Evolutionary conservation across 1,284 basidiomycete genomes (phyloP), one percentile per base, ranked within the genome.

Genomic region (Cutaneotrichosporon curvatum): DNA sequence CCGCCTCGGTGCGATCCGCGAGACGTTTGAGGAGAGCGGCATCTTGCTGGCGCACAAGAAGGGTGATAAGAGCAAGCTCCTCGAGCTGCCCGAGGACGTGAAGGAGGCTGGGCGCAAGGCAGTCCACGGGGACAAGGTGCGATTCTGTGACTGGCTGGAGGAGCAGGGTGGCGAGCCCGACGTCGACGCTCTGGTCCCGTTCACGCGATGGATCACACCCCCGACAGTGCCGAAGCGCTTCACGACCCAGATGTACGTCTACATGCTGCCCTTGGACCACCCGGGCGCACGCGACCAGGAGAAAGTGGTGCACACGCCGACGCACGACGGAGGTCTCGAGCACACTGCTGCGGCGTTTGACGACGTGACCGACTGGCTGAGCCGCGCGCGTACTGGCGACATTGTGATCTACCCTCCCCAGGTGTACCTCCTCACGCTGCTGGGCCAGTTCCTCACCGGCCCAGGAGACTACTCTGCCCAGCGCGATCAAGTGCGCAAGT

Each of bases 171-270:
- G 45, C 16, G 38, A 39, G 30, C 38, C 52, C 1, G 52, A 54
- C 14, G 15, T 44, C 10, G 52, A 50, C 30, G 34, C 37, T 16
- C 37, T 54, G 15, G 28, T 54, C n/a, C 48, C 52, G 8, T 50
- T 54, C 31, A 54, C 52, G n/a, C 52, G 52, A 42, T 54, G 52
- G 52, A 47, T 54, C 14, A 54, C 52, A 18, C 52, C 52, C 0
- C 43, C 48, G 6, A 45, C 28, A 14, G 45, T 49, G 32, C 48
- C 52, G 11, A 54, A 50, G 23, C 52, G 52, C 35, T 54, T 50
- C 45, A 50, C 48, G 30, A 47, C 48, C 8, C 52, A 54, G 37
- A 54, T 54, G 52, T 54, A 54, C 48, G 48, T 54, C 35, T 54
- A 54, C 43, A 37, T 54, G 18, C 52, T 54, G 3, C 52, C 52